Evolutionary conservation across 768 basidiomycete genomes (phyloP).

Genomic region (Lactifluus volemus): DNA sequence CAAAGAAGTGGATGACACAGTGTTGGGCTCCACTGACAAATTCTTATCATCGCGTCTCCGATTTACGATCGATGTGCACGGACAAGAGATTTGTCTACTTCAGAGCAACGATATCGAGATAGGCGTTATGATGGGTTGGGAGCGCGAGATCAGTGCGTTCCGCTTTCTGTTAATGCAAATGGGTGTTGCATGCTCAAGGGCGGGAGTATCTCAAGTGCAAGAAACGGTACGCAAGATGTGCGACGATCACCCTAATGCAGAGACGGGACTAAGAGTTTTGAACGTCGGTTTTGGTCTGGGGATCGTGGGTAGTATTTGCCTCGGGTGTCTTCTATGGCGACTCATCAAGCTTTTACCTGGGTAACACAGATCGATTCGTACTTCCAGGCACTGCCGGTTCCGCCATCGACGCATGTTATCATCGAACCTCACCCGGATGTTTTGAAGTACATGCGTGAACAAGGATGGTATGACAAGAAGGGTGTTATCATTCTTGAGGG

Average conservation of each 20-base stretch:
- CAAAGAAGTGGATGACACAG: slow-evolving; percentile 43
- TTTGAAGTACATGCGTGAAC: slow-evolving; percentile 64
- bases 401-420: slow-evolving; percentile 73
- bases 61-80: slow-evolving; percentile 59
- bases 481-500: slow-evolving; percentile 80
- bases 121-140: slow-evolving; percentile 99
- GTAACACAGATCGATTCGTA: slow-evolving; percentile 64
- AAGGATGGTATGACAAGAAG: slow-evolving; percentile 69
- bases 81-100: slow-evolving; percentile 77
- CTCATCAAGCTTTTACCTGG: background rate
- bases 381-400: slow-evolving; percentile 55
- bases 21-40: slow-evolving; percentile 51
- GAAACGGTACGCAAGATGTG: slow-evolving; percentile 67
- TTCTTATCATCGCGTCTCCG: slow-evolving; percentile 66
- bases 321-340: background rate
- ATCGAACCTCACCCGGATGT: slow-evolving; percentile 94
- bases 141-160: slow-evolving; percentile 61
- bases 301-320: slow-evolving; percentile 50
- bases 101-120: slow-evolving; percentile 59
- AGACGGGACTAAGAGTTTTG: slow-evolving; percentile 52
- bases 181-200: slow-evolving; percentile 17
- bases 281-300: slow-evolving; percentile 95
- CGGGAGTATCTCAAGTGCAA: slow-evolving; percentile 44
- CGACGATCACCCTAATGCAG: slow-evolving; percentile 37
- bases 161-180: background rate